Evolutionary conservation across 306 rosid species (phyloP), one percentile per base, ranked within the genome.

Genomic region (Gastrolobium villosum): DNA sequence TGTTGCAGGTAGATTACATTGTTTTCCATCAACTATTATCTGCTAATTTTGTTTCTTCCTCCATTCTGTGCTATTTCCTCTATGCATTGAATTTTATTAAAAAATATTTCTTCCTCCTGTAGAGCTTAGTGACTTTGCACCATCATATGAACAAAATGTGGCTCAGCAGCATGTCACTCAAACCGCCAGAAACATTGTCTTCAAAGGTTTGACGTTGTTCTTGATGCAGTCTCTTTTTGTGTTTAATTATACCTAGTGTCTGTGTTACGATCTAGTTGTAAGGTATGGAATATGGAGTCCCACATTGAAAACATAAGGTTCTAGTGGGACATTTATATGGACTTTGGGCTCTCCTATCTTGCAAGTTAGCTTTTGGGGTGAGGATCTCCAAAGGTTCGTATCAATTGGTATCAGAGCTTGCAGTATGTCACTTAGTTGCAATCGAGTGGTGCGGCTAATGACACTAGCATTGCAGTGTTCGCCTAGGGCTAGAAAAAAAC

Each of bases 191-290:
- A 93, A 90, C 54, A 79, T 91, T 72, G 28, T 96, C 74, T 84
- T 93, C 84, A 96, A 86, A 96, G 99, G 99, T 93, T 84, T 61
- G 53, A 53, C 75, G 39, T 66, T 67, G 41, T 62, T 77, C 72
- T 13, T 60, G 35, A 1, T 70, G 11, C 45, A 43, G 26, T 44
- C 56, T 34, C 57, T 74, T 57, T 44, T 66, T 3, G 26, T 26
- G 14, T 10, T 78, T 53, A 74, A 20, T 72, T 49, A 32, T 45
- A 41, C 48, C 64, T 35, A 43, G 68, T 59, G 32, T 68, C 70
- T 63, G 10, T 57, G 26, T 20, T 20, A 20, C 1, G 26, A 20
- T 20, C 26, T 20, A 20, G 26, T 20, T 20, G 26, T 20, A 20
- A 20, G 26, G 26, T 20, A 20, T 20, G 26, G 1, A 1, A 20